These are phyloP conservation scores for Aotearoamyces nothofagi DNA, from an alignment of 2,329 filamentous ascomycete species.

Conservation along the genomic window DNA sequence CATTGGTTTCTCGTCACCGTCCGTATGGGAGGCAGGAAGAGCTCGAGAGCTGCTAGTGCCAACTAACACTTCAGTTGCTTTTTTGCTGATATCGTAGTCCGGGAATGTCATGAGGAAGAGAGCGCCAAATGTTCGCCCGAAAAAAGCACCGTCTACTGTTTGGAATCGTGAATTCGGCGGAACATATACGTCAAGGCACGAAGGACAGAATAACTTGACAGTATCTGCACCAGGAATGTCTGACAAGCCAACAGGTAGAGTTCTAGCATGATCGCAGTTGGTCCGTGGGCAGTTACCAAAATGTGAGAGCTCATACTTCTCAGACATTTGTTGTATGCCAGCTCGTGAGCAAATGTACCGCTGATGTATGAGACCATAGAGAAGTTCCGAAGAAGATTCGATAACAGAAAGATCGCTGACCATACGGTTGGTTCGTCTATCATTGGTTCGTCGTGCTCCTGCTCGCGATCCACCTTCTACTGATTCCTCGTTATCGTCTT, in stretches of 20 bases:
- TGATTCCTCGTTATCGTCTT: constrained; percentile 55
- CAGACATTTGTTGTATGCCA: constrained; percentile 97
- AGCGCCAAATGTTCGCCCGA: constrained; percentile 91
- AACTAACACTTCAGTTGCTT: constrained; percentile 42
- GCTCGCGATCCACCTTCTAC: constrained; percentile 44
- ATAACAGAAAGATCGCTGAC: constrained; percentile 89
- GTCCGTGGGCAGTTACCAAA: constrained; percentile 94
- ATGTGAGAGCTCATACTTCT: constrained; percentile 95
- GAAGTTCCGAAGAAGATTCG: constrained; percentile 92
- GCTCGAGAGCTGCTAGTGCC: constrained; percentile 19
- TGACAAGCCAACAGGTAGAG: constrained; percentile 82
- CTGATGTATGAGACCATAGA: constrained; percentile 96
- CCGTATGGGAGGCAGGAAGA: constrained; percentile 19
- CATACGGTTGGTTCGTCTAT: constrained; percentile 69
- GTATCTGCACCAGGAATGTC: constrained; percentile 95
- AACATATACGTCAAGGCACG: constrained; percentile 92
- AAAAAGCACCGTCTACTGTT: constrained; percentile 94
- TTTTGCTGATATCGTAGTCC: constrained; percentile 75
- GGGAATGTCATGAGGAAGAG: constrained; percentile 98
- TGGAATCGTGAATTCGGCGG: constrained; percentile 96
- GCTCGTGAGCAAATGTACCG: constrained; percentile 94
- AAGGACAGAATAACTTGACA: constrained; percentile 95
- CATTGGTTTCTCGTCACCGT: constrained; percentile 29
- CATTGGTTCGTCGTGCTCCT: constrained; percentile 30
- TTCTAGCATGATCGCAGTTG: constrained; percentile 78